These are phyloP conservation scores for Santalum album DNA, from an alignment of 164 flowering plant genomes.

Conservation along the genomic window DNA sequence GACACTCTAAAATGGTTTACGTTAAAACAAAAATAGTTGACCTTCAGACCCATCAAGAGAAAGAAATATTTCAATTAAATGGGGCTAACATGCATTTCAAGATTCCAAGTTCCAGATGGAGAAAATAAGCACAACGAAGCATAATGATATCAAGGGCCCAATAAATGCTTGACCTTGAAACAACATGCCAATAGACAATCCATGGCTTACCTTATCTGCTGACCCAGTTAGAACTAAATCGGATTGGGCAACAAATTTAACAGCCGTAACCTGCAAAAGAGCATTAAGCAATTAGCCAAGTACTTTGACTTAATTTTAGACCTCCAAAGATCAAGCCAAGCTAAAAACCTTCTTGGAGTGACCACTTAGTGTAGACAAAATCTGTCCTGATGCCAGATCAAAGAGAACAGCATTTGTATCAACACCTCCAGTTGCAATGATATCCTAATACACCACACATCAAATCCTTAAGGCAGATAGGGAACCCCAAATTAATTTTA, in stretches of 20 bases:
- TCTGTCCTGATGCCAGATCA: conserved; percentile 73
- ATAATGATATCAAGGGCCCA: no score
- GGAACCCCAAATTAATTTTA: no score
- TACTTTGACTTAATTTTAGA: neutral
- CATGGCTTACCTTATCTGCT: conserved; percentile 70
- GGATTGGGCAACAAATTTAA: conserved; percentile 64
- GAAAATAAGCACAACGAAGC: no score
- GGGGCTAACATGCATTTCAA: no score
- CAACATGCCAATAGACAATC: no score
- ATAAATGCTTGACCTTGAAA: no score
- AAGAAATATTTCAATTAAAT: no score
- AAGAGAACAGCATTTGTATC: conserved; percentile 84
- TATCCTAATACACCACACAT: conserved; percentile 48
- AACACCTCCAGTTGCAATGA: conserved; percentile 92
- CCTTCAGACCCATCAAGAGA: no score
- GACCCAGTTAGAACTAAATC: conserved; percentile 75
- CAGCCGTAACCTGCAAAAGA: conserved; percentile 61
- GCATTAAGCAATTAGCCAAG: neutral
- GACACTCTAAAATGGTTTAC: no score
- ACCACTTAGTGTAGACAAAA: conserved; percentile 81
- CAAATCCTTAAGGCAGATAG: conserved; percentile 6
- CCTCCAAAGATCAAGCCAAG: neutral
- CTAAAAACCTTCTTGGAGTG: conserved; percentile 93
- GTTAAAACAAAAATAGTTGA: no score
- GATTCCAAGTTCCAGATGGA: no score